These are phyloP conservation scores for Didymella keratinophila DNA, from an alignment of 2,329 filamentous ascomycete genomes.

Conservation along the genomic window DNA sequence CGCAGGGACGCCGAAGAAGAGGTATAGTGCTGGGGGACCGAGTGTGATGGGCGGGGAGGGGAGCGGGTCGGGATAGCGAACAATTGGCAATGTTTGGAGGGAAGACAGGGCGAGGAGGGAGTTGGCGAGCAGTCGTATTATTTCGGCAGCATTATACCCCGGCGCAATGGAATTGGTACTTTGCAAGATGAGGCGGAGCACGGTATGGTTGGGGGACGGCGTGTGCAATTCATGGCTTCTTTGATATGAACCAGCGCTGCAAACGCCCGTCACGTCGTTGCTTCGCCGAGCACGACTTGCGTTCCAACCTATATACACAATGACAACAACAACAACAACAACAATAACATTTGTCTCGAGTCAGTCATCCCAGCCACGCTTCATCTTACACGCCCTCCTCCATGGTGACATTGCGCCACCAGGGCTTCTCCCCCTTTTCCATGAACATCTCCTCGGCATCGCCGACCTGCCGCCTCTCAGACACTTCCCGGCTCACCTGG, in stretches of 20 bases:
- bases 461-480: slow-evolving; percentile 87
- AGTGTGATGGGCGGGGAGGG: slow-evolving; percentile 1
- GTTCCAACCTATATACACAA: slow-evolving; percentile 4
- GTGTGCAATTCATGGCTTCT: neutral
- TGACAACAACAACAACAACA: no score
- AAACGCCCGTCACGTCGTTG: slow-evolving; percentile 1
- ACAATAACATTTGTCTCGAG: neutral
- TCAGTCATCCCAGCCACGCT: neutral
- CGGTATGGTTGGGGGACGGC: neutral
- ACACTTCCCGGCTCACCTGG: slow-evolving; percentile 67
- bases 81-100: no score
- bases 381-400: slow-evolving; percentile 51
- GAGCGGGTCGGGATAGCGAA: neutral
- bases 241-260: slow-evolving; percentile 6
- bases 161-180: slow-evolving; percentile 3
- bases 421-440: slow-evolving; percentile 45
- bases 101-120: neutral
- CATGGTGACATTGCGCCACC: slow-evolving; percentile 60
- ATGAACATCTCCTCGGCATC: slow-evolving; percentile 80
- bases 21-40: neutral
- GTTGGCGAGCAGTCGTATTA: neutral
- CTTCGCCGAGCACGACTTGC: slow-evolving; percentile 4
- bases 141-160: slow-evolving; percentile 22
- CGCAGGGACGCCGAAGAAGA: slow-evolving; percentile 14
- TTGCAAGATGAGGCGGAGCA: neutral